A percentile compares a stretch with the other conserved stretches of the same genome.
phyloP scores from a whole-genome alignment of 108 stramenopile species.

The Schizochytrium sp. region DNA sequence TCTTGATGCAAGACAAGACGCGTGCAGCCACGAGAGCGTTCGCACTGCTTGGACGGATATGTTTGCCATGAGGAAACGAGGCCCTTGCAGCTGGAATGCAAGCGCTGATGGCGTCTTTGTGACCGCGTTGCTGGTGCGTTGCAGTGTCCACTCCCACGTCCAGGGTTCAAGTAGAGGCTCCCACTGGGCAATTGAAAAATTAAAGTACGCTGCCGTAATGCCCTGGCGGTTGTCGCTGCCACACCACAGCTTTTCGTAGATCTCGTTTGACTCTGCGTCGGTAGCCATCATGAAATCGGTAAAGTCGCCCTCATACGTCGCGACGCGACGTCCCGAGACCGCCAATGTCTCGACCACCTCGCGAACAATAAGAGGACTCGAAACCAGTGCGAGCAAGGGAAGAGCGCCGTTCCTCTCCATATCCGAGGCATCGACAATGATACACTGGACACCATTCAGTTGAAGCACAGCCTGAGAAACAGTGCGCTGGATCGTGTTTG shows the following conservation, averaged over 20 bases:
- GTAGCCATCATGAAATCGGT: neutral
- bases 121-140: neutral
- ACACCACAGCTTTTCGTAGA: neutral
- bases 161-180: neutral
- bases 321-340: neutral
- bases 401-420: neutral
- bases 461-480: neutral
- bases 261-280: neutral
- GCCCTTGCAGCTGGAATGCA: neutral
- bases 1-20: neutral
- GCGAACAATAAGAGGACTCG: neutral
- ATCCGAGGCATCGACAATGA: neutral
- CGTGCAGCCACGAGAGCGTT: neutral
- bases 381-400: neutral
- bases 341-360: neutral
- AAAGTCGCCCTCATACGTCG: constrained; percentile 8
- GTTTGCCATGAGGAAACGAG: neutral
- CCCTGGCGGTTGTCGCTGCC: neutral
- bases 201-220: neutral
- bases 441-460: neutral
- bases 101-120: neutral
- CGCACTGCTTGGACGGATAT: neutral
- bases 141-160: neutral
- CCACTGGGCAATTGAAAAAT: neutral
- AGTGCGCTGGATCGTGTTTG: neutral